These are phyloP conservation scores for Tephrocybe sp. DNA, from an alignment of 768 basidiomycete species.

Conservation along the genomic window DNA sequence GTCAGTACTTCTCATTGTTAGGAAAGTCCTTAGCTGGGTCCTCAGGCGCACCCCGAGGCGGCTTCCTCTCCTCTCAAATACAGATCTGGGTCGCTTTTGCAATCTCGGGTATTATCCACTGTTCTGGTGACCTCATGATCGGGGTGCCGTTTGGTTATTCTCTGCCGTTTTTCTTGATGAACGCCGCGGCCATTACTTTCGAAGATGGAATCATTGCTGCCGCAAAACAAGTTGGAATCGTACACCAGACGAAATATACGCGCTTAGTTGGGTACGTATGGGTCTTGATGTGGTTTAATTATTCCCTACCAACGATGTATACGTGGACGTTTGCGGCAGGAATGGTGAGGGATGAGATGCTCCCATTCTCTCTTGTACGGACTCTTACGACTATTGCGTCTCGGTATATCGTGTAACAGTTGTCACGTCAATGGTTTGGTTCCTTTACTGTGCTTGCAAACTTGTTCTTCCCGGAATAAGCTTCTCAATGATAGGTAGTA, in stretches of 20 bases:
- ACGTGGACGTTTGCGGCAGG: neutral
- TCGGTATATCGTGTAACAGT: too few species aligned
- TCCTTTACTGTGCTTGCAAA: too few species aligned
- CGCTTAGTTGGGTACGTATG: slow-evolving; percentile 5
- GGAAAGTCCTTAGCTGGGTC: neutral
- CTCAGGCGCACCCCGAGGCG: neutral
- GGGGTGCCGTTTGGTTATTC: slow-evolving; percentile 1
- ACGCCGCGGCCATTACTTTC: slow-evolving; percentile 3
- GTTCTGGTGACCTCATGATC: slow-evolving; percentile 10
- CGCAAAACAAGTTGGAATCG: neutral
- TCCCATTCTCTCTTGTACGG: slow-evolving; percentile 1
- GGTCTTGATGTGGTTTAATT: slow-evolving; percentile 4
- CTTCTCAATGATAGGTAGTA: too few species aligned
- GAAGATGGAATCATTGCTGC: neutral
- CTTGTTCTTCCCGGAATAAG: too few species aligned
- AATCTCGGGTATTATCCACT: slow-evolving; percentile 3
- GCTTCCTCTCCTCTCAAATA: slow-evolving; percentile 2
- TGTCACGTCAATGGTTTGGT: too few species aligned
- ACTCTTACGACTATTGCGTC: too few species aligned
- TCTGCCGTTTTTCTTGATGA: slow-evolving; percentile 7
- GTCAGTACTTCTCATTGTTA: neutral
- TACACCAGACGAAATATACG: neutral
- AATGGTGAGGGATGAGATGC: slow-evolving; percentile 1
- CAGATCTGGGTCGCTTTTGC: slow-evolving; percentile 7
- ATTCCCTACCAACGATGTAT: neutral